Base-by-base conservation (phyloP, 768 basidiomycete genomes). In the Mycena chlorophos region DNA sequence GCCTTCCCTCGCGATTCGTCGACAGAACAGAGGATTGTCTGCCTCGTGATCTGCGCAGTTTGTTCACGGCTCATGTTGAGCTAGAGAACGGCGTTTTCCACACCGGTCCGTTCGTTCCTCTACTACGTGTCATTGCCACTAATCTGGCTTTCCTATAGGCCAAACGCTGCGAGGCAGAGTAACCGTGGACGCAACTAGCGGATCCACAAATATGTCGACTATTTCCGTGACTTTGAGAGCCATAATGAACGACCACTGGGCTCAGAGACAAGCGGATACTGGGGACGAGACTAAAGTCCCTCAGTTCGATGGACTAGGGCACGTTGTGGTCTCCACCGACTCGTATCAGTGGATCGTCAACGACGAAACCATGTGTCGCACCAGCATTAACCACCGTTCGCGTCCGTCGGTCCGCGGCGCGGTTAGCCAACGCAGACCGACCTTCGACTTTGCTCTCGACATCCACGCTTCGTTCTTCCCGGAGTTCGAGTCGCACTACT, bases 401-500 rank as follows among this genome's bases (percentile, higher is more conserved):
- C 28, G 23, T 27, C 8, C 2, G 13, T 29, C 12, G n/a, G n/a
- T n/a, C n/a, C 1, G 34, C 12, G n/a, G 37, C 3, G 10, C 31
- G 28, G 16, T 58, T n/a, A 48, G 42, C 4, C 19, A 29, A 1
- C 20, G 27, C 12, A 25, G 49, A 2, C 45, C 53, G 10, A 46
- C 34, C 30, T 37, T 43, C 22, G 54, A 55, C 23, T 59, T 59
- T 16, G 53, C 54, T 30, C 16, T 59, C 13, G 10, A 55, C 2
- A 8, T 59, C 8, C 54, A 37, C 4, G 31, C 2, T 1, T 25
- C 37, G 0, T n/a, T 49, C 17, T 43, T 39, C n/a, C 43, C 46
- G 1, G 50, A 50, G n/a, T 59, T 59, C 31, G 2, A 19, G 2
- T 51, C 58, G 17, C 55, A 55, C 43, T 59, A 55, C 22, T 28